Evolutionary conservation across 768 basidiomycete genomes (phyloP).

Genomic region (Hypholoma sublateritium): DNA sequence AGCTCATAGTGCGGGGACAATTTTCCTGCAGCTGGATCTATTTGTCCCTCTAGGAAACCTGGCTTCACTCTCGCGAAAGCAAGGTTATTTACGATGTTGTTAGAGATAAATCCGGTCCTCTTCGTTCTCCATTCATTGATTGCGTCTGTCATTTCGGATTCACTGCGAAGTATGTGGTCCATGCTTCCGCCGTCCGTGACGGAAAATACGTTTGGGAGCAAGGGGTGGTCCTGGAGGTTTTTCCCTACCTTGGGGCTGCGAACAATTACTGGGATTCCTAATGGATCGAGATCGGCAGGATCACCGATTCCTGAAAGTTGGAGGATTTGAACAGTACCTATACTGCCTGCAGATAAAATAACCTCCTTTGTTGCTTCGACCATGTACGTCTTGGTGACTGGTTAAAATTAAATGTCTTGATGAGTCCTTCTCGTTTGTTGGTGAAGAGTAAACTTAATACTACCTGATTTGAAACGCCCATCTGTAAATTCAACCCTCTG

Average conservation of each 20-base stretch:
- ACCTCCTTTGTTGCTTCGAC: constrained; percentile 4
- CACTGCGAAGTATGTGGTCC: constrained; percentile 23
- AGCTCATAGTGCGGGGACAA: constrained; percentile 31
- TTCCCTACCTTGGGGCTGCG: constrained; percentile 41
- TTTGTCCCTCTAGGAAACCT: constrained; percentile 18
- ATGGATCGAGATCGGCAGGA: constrained; percentile 25
- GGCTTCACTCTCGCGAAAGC: constrained; percentile 29
- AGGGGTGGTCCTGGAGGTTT: constrained; percentile 44
- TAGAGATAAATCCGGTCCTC: constrained; percentile 26
- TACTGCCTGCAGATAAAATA: constrained; percentile 33
- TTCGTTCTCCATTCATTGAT: constrained; percentile 24
- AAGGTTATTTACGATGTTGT: constrained; percentile 26
- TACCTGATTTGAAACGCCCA: neutral
- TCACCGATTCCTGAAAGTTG: constrained; percentile 46
- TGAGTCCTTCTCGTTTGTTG: no score
- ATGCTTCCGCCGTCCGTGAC: constrained; percentile 22
- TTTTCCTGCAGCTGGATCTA: constrained; percentile 30
- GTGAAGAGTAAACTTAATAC: neutral
- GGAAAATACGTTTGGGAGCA: constrained; percentile 23
- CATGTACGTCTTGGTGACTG: neutral
- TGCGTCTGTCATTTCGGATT: constrained; percentile 7
- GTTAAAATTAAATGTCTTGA: neutral
- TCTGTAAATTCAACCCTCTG: constrained; percentile 20
- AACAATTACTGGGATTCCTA: constrained; percentile 37
- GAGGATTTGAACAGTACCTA: constrained; percentile 31